These are phyloP conservation scores for Periconia sp. DNA, from an alignment of 2,329 filamentous ascomycete species.

Conservation along the genomic window DNA sequence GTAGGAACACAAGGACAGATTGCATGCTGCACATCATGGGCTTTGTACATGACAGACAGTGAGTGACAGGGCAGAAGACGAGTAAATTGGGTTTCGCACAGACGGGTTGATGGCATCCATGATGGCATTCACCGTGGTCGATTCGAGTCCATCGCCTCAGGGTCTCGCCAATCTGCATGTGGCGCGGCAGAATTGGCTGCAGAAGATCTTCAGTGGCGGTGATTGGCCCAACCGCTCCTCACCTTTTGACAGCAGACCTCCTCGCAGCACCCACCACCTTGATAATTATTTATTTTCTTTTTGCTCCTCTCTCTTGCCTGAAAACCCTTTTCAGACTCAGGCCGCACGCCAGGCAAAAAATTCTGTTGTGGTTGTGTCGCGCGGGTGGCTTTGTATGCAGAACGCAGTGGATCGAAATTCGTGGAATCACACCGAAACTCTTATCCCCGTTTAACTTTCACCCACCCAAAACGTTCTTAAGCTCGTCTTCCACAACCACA, in stretches of 20 bases:
- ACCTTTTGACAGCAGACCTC: neutral
- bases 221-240: neutral
- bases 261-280: neutral
- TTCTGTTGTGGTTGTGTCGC: neutral
- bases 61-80: neutral
- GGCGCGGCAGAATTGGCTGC: neutral
- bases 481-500: conserved; percentile 36
- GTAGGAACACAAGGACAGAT: neutral
- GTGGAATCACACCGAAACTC: conserved; percentile 41
- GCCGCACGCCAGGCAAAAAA: neutral
- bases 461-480: conserved; percentile 2
- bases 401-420: conserved; percentile 24
- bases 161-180: neutral
- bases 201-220: conserved; percentile 1
- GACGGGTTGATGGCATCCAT: no score
- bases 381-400: neutral
- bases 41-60: neutral
- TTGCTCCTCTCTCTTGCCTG: no score
- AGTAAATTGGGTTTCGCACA: neutral
- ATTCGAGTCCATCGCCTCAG: neutral
- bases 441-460: conserved; percentile 32
- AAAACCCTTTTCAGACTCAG: no score
- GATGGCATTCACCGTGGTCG: neutral
- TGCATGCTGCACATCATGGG: neutral
- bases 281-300: neutral